Conservation (phyloP, 73 alveolate species). For the Paramecium octaurelia region DNA sequence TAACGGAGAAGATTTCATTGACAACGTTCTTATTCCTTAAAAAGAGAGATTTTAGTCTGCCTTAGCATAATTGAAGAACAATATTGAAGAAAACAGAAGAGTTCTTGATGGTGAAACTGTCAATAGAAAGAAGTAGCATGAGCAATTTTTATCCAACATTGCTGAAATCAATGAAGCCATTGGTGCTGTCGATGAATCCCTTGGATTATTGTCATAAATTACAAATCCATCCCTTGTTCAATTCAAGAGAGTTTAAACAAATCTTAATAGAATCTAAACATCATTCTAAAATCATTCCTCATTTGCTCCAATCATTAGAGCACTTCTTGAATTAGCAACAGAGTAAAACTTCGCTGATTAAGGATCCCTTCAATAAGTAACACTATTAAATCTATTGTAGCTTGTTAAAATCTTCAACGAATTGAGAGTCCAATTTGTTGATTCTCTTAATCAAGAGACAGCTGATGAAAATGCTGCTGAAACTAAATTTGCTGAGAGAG, state of each 20-base stretch:
- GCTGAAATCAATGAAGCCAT: constrained; percentile 45
- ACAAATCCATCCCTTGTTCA: constrained; percentile 39
- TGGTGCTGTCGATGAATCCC: constrained; percentile 46
- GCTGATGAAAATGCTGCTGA: constrained; percentile 26
- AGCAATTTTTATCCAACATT: not conserved
- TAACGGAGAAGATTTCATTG: constrained; percentile 41
- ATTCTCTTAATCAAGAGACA: not conserved
- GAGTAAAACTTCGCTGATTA: constrained; percentile 43
- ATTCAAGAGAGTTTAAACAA: constrained; percentile 47
- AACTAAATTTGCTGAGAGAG: constrained; percentile 28
- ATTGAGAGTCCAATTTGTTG: constrained; percentile 41
- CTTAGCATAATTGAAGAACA: not conserved
- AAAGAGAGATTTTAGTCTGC: constrained; percentile 41
- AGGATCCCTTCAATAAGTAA: constrained; percentile 1
- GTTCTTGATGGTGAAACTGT: constrained; percentile 14
- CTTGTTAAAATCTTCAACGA: constrained; percentile 47
- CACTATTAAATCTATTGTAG: not conserved
- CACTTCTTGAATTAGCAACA: constrained; percentile 46
- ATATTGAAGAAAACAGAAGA: constrained; percentile 45
- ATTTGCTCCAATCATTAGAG: constrained; percentile 42
- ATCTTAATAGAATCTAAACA: not conserved
- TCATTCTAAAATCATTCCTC: constrained; percentile 42
- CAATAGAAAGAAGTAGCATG: constrained; percentile 18
- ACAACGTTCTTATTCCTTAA: constrained; percentile 28
- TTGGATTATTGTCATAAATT: not conserved